These are phyloP conservation scores for Sporothrix globosa DNA, from an alignment of 2,329 filamentous ascomycete species.

Conservation along the genomic window DNA sequence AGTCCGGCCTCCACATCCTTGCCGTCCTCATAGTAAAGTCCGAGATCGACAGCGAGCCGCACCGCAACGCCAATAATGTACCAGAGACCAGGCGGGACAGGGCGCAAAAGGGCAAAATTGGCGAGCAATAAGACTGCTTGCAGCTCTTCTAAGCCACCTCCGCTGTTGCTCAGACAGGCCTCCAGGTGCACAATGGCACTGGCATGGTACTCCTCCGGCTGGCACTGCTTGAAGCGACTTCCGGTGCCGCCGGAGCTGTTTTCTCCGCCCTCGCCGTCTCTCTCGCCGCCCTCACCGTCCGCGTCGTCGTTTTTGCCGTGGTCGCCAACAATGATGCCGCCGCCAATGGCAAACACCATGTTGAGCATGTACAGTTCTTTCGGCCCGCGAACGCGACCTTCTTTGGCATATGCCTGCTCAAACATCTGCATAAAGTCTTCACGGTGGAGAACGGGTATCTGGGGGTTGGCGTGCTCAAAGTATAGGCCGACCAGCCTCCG, in stretches of 20 bases:
- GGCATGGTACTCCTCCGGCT: conserved; percentile 95
- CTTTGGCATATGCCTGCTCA: conserved; percentile 74
- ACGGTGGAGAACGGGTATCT: conserved; percentile 89
- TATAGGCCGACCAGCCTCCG: conserved; percentile 77
- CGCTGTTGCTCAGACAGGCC: conserved; percentile 78
- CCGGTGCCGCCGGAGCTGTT: conserved; percentile 37
- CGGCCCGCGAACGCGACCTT: conserved; percentile 68
- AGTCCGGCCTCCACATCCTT: conserved; percentile 64
- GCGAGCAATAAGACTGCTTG: conserved; percentile 91
- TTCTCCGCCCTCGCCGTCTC: conserved; percentile 12
- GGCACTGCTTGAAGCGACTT: conserved; percentile 55
- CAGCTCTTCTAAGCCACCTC: conserved; percentile 88
- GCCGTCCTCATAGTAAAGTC: conserved; percentile 89
- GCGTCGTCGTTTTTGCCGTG: conserved; percentile 49
- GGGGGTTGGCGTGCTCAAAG: conserved; percentile 94
- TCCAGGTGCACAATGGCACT: conserved; percentile 92
- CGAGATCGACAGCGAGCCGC: conserved; percentile 85
- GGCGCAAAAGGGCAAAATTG: conserved; percentile 86
- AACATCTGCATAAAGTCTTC: conserved; percentile 89
- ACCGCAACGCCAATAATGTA: conserved; percentile 96
- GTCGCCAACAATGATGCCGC: conserved; percentile 83
- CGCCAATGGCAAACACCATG: conserved; percentile 95
- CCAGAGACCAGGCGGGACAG: conserved; percentile 92
- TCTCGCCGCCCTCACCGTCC: conserved; percentile 16
- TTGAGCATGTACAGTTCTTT: conserved; percentile 92